Base-by-base conservation (phyloP, 441 rosid genomes). In the Mallotus japonicus region DNA sequence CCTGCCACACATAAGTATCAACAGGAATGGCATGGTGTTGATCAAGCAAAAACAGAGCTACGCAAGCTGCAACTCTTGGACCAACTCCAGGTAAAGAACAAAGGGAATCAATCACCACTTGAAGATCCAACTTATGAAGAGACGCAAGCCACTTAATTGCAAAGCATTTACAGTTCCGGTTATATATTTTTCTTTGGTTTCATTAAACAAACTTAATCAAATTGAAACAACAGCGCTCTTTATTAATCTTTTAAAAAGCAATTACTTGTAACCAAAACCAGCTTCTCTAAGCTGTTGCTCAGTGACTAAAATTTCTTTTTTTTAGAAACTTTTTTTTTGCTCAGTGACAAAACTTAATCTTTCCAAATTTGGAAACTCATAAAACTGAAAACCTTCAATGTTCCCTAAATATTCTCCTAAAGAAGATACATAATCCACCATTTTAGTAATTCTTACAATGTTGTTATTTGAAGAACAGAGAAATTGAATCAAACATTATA, bases 1-100 rank as follows among this genome's bases (percentile, higher is more conserved):
- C 98, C 92, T 87, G 73, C 98, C 98, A 94, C 79, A 94, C 98
- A 73, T 94, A 97, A 0, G 96, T 94, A 79, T 92, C 96, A 67
- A 94, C 93, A 5, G 98, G 97, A 85, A 94, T 81, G 55, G 98
- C 95, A 63, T 89, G 87, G 74, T 92, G 97, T 70, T 94, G 96
- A 79, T 92, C 97, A 53, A 94, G 97, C 17, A 96, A 90, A 77
- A 92, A 94, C 76, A 94, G 86, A 75, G 97, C 91, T 75, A 94
- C 77, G 71, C 98, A 94, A 8, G 97, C 95, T 47, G 97, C 96
- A 20, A 94, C 98, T 82, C 92, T 94, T 8, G 93, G 90, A 82
- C 98, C 96, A 73, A 94, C 96, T 22, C 98, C 97, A 15, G 93
- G 92, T 73, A 94, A 85, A 56, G 88, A 86, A 84, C 92, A 89